These are phyloP conservation scores for Stromatinia cepivora DNA, from an alignment of 2,329 filamentous ascomycete species.

Conservation along the genomic window DNA sequence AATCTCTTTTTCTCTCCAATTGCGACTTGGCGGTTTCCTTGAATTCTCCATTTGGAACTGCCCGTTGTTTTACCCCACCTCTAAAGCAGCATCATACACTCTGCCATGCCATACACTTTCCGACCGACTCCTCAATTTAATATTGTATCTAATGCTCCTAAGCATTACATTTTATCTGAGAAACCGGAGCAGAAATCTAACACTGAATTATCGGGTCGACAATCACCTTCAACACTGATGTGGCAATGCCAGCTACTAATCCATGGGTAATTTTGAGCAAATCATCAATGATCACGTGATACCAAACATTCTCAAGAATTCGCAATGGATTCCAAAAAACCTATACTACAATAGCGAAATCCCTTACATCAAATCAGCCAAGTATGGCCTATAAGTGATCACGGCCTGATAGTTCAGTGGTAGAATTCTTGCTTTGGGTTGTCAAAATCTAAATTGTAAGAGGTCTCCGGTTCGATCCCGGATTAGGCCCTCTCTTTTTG, in stretches of 20 bases:
- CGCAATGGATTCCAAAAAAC: no score
- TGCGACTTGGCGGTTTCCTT: not conserved
- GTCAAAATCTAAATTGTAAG: not conserved
- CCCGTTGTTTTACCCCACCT: not conserved
- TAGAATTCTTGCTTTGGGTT: conserved; percentile 17
- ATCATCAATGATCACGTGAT: no score
- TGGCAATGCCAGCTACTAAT: no score
- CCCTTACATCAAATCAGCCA: not conserved
- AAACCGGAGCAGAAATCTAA: not conserved
- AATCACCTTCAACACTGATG: not conserved
- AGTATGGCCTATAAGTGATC: accelerated
- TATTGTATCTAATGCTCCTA: not conserved
- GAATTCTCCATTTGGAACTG: not conserved
- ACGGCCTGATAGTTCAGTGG: conserved; percentile 17
- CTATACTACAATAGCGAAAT: accelerated
- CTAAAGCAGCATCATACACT: not conserved
- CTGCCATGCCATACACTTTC: not conserved
- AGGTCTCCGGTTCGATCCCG: conserved; percentile 19
- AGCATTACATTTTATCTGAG: not conserved
- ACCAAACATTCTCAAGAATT: no score
- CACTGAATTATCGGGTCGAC: not conserved
- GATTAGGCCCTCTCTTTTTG: conserved; percentile 9
- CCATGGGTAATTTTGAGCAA: no score
- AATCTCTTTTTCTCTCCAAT: not conserved
- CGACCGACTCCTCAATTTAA: not conserved